Conservation (phyloP, 495 filamentous ascomycete species). For the Daldinia childiae region DNA sequence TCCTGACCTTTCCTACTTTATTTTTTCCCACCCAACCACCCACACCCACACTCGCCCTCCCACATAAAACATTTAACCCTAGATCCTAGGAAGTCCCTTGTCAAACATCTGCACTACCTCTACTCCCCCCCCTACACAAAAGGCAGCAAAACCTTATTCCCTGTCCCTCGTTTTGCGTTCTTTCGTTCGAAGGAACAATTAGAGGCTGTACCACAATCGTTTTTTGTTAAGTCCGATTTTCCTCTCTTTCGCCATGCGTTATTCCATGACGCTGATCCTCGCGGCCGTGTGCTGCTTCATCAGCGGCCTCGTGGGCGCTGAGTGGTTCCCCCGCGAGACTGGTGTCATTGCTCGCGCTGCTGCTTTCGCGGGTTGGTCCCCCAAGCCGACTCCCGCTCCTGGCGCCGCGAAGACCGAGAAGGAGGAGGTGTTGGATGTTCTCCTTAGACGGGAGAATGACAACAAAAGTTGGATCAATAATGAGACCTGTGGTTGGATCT, state of each 20-base stretch:
- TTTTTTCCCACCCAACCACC: background rate
- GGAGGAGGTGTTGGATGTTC: constrained; percentile 29
- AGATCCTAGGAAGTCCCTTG: background rate
- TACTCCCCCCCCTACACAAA: background rate
- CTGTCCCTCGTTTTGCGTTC: background rate
- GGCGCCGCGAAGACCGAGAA: constrained; percentile 1
- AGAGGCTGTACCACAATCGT: background rate
- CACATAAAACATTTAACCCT: background rate
- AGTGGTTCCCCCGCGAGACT: constrained; percentile 35
- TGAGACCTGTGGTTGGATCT: constrained; percentile 51
- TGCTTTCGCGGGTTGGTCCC: constrained; percentile 34
- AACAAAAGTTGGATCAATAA: constrained; percentile 41
- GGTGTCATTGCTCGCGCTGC: background rate
- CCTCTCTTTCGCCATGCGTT: constrained; percentile 29
- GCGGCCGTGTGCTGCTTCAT: constrained; percentile 24
- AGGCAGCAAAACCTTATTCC: constrained; percentile 1
- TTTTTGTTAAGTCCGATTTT: background rate
- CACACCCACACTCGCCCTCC: background rate
- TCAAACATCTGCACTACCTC: background rate
- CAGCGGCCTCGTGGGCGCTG: constrained; percentile 30
- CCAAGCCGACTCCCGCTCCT: constrained; percentile 42
- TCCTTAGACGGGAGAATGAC: constrained; percentile 15
- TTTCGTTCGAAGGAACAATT: background rate
- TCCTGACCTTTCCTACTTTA: background rate
- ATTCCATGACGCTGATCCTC: constrained; percentile 10